A percentile compares a stretch with the other conserved stretches of the same genome.
Conservation (phyloP, 352 stramenopile genomes). For the Globisporangium solare region DNA sequence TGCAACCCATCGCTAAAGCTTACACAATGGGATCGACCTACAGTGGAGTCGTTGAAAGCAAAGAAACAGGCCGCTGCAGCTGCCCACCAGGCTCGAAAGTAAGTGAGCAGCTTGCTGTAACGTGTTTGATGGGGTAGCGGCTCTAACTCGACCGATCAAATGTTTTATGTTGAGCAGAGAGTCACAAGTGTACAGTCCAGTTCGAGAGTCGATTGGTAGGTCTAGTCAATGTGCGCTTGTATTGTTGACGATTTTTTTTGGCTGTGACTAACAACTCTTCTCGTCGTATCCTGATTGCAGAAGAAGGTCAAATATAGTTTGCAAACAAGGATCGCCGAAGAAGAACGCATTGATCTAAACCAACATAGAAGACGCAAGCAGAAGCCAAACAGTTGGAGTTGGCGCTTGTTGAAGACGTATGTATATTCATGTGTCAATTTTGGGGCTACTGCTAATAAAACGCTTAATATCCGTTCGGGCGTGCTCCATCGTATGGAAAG, state of each 20-base stretch:
- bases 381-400: too few relatives aligned
- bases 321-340: not conserved
- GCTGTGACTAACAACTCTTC: not conserved
- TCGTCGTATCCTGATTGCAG: conserved; percentile 14
- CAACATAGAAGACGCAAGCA: too few relatives aligned
- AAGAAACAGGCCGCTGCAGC: conserved; percentile 50
- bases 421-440: conserved; percentile 4
- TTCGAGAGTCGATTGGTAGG: conserved; percentile 33
- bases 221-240: not conserved
- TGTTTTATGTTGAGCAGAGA: conserved; percentile 19
- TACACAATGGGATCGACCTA: conserved; percentile 84
- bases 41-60: conserved; percentile 46
- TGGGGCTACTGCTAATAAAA: conserved; percentile 3
- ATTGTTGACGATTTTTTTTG: not conserved
- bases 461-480: conserved; percentile 18
- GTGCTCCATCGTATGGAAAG: conserved; percentile 49
- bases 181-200: conserved; percentile 22
- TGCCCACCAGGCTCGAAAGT: conserved; percentile 37
- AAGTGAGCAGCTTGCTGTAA: conserved; percentile 7
- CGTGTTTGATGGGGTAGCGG: conserved; percentile 15
- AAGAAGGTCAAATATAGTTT: conserved; percentile 53
- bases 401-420: not conserved
- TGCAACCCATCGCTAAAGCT: conserved; percentile 69
- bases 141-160: not conserved
- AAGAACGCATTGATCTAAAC: not conserved